Percentiles rank a stretch among this genome's conserved stretches.
Conservation (phyloP, 208 protist species). For the Trypanosoma scelopori region DNA sequence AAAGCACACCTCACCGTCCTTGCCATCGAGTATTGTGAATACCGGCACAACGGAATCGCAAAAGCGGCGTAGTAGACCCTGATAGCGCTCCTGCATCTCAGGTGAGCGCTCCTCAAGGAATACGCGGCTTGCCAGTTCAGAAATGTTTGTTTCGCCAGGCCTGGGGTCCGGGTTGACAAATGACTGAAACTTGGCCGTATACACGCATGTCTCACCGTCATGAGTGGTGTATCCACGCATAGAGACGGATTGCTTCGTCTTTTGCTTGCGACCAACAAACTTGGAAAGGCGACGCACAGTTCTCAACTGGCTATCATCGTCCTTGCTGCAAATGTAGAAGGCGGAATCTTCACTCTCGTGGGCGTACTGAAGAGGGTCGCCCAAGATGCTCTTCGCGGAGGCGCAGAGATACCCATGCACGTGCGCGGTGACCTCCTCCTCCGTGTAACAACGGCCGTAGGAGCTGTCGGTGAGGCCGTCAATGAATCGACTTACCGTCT, state of each 20-base stretch:
- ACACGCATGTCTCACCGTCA: slow-evolving; percentile 53
- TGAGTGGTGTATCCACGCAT: slow-evolving; percentile 62
- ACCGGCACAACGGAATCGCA: slow-evolving; percentile 58
- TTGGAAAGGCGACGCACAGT: slow-evolving; percentile 60
- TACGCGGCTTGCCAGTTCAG: slow-evolving; percentile 47
- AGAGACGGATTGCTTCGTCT: slow-evolving; percentile 27
- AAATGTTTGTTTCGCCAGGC: slow-evolving; percentile 35
- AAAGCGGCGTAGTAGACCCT: slow-evolving; percentile 64
- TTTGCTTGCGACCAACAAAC: slow-evolving; percentile 41
- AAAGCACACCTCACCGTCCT: slow-evolving; percentile 47
- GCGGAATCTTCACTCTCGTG: slow-evolving; percentile 48
- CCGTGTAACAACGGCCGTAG: slow-evolving; percentile 50
- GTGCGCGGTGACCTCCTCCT: slow-evolving; percentile 47
- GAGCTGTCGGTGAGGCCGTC: slow-evolving; percentile 40
- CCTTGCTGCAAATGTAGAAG: slow-evolving; percentile 78
- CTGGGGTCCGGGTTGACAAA: slow-evolving; percentile 40
- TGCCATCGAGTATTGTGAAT: slow-evolving; percentile 31
- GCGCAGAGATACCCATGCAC: slow-evolving; percentile 69
- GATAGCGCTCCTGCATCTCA: slow-evolving; percentile 47
- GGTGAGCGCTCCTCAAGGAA: slow-evolving; percentile 51
- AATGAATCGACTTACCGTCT: slow-evolving; percentile 40
- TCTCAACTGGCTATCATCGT: slow-evolving; percentile 35
- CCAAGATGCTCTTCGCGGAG: slow-evolving; percentile 43
- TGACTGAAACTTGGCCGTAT: slow-evolving; percentile 47
- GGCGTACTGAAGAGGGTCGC: slow-evolving; percentile 66